phyloP scores from a whole-genome alignment of 495 filamentous ascomycete species.

The Talaromyces ruber region DNA sequence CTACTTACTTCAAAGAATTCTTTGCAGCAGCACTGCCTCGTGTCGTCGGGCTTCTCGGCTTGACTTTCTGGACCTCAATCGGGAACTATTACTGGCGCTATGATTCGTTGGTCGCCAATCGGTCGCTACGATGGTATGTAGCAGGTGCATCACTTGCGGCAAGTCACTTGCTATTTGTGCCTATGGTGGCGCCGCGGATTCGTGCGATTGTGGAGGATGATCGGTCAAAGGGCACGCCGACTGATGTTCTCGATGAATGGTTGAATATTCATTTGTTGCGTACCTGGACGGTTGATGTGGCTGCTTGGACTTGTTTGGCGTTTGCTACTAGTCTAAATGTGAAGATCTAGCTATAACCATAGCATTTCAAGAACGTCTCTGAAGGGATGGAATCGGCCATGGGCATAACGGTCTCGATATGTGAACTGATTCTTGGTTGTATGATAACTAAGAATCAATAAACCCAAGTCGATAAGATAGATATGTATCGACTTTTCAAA shows the following conservation, averaged over 20 bases:
- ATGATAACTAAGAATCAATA: too few relatives aligned
- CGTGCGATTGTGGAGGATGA: conserved; percentile 12
- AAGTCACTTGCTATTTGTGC: conserved; percentile 17
- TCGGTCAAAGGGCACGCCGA: conserved; percentile 4
- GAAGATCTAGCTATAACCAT: not conserved
- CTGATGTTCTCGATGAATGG: conserved; percentile 13
- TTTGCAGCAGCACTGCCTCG: conserved; percentile 10
- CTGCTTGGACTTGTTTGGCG: conserved; percentile 13
- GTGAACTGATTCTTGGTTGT: too few relatives aligned
- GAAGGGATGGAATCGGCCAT: too few relatives aligned
- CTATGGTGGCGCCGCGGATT: conserved; percentile 12
- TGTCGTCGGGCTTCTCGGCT: not conserved
- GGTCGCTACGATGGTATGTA: conserved; percentile 1
- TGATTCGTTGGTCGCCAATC: not conserved
- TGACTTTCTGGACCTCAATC: not conserved
- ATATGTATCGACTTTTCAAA: too few relatives aligned
- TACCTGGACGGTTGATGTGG: conserved; percentile 14
- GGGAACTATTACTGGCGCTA: conserved; percentile 6
- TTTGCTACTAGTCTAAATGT: conserved; percentile 7
- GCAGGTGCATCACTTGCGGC: conserved; percentile 7
- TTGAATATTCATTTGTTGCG: conserved; percentile 13
- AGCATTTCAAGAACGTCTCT: too few relatives aligned
- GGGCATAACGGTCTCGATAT: too few relatives aligned
- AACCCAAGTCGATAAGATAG: too few relatives aligned
- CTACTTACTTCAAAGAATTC: conserved; percentile 9